phyloP scores from a whole-genome alignment of 106 monocot species.

The Posidonia australis region DNA sequence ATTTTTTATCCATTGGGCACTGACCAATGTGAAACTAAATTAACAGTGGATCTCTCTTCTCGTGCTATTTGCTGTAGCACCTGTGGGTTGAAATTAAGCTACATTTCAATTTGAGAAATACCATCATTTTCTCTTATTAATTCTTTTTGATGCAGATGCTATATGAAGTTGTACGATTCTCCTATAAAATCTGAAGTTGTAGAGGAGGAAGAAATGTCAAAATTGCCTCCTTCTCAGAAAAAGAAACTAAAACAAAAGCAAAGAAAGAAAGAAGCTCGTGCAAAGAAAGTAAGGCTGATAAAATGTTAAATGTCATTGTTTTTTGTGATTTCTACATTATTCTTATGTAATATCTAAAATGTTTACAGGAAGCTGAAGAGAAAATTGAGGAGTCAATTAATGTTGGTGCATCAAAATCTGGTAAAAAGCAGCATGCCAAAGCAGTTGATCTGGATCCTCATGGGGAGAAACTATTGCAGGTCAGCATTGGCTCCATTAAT shows the following conservation, averaged over 20 bases:
- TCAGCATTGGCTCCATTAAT: constrained; percentile 8
- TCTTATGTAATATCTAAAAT: not conserved
- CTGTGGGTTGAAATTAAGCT: not conserved
- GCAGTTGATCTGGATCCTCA: constrained; percentile 88
- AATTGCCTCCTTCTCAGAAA: constrained; percentile 66
- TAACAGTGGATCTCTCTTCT: no score
- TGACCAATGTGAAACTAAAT: no score
- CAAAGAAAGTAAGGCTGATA: constrained; percentile 53
- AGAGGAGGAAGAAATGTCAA: constrained; percentile 67
- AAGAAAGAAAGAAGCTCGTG: constrained; percentile 93
- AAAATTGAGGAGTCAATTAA: constrained; percentile 45
- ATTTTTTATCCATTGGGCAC: not conserved
- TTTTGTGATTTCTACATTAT: not conserved
- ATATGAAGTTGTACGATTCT: constrained; percentile 80
- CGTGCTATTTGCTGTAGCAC: not conserved
- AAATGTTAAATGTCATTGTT: not conserved
- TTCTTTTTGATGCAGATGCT: constrained; percentile 47
- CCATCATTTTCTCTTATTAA: not conserved
- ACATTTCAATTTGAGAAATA: not conserved
- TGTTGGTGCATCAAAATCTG: constrained; percentile 47
- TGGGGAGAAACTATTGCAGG: constrained; percentile 93
- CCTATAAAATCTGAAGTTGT: constrained; percentile 57
- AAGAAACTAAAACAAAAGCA: constrained; percentile 92
- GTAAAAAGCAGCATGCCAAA: constrained; percentile 50
- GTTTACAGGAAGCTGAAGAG: constrained; percentile 79